Evolutionary conservation across 2,329 filamentous ascomycete species (phyloP), one percentile per base, ranked within the genome.

Genomic region (Thielaviopsis ethacetica): DNA sequence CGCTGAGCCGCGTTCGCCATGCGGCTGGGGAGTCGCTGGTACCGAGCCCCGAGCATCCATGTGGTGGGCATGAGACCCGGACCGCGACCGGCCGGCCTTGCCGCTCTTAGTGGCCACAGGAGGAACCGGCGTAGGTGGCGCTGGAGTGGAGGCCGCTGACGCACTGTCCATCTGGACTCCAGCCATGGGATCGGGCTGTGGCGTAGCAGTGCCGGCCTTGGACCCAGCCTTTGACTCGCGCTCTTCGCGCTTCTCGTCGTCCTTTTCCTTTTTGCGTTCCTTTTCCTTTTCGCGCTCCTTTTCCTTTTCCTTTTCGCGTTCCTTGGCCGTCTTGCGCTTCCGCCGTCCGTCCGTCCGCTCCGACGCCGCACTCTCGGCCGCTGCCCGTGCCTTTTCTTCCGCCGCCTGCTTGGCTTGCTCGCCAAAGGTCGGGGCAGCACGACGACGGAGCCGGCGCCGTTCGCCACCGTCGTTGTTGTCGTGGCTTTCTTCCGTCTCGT

Each of bases 351-450:
- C 56, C 1, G 56, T 38, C 57, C 56, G 56, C n/a, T 61, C 60
- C 21, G 53, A 12, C n/a, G 49, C 27, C 17, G 56, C 56, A 10
- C 41, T 53, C 19, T 44, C 38, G 38, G 38, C 38, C 15, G 38
- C 38, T 21, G 56, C 59, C 21, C 59, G 56, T 3, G 59, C 59
- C 47, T 61, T 61, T 38, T 61, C 59, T 30, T 61, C 59, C 1
- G 59, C 59, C n/a, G 54, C 47, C 30, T 59, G 58, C 30, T 61
- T 59, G 53, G 54, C 59, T 65, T 69, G 84, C 65, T 88, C 85
- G 50, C 80, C 81, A 73, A 84, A 91, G 0, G 83, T 87, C 3
- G 87, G 86, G 12, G 87, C 86, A 19, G 80, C 80, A 22, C 81
- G 81, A 64, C 82, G 76, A 47, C 81, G 75, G n/a, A 81, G 82